Evolutionary conservation across 2,329 filamentous ascomycete genomes (phyloP), one percentile per base, ranked within the genome.

Genomic region (Lasiodiplodia hormozganensis): DNA sequence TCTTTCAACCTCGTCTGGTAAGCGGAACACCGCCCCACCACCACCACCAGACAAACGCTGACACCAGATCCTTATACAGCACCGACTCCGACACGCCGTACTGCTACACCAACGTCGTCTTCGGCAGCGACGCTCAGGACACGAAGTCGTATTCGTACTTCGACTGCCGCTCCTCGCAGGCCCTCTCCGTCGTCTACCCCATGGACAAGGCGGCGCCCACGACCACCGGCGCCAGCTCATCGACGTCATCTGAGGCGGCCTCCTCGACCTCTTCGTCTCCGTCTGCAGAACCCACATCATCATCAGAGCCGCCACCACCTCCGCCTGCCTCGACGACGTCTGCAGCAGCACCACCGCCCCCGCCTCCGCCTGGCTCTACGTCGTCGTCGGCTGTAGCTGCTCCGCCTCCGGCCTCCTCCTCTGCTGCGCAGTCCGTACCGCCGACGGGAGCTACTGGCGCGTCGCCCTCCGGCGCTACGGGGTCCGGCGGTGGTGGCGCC

Each of bases 121-220:
- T 36, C 53, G 53, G 53, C 28, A 56, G 53, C 53, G 16, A 56
- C 31, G 53, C 53, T 3, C 28, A 56, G 5, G 53, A 56, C 28
- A 36, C 53, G 18, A 36, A 14, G 12, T 28, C 53, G 14, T 56
- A 56, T 31, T 21, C 31, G 8, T 56, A 38, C 18, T 56, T 7
- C 25, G 53, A 56, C 31, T 56, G 53, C 53, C 53, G 53, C 16
- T 56, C 53, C 31, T 56, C 53, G 16, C 53, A 56, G 16, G 53
- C 53, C 16, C 11, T 28, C 18, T 56, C 31, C 25, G 31, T 56
- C n/a, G 53, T 56, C 16, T 56, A 56, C 31, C 53, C 53, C 16
- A 8, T 56, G 28, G 53, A 56, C 18, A 56, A 36, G 31, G 18
- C 53, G 1, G 16, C 31, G 2, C 11, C 53, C 0, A n/a, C 49